A percentile compares a stretch with the other conserved stretches of the same genome.
These are phyloP conservation scores for Yamadazyma atlantica DNA, from an alignment of 1,139 yeast genomes.

Conservation along the genomic window DNA sequence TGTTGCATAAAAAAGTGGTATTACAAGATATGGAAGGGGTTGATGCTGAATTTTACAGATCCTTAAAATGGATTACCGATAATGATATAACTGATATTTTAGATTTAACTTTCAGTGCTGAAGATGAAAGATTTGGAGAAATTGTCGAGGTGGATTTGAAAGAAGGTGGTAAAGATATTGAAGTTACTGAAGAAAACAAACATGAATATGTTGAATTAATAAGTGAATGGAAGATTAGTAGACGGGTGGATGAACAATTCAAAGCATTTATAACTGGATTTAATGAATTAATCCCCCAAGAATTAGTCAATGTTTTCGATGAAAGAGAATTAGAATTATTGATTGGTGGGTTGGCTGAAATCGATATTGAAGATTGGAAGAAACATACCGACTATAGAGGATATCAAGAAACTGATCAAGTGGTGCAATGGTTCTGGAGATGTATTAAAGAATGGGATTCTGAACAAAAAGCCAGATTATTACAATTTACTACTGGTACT, in stretches of 20 bases:
- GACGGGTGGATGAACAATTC: conserved; percentile 93
- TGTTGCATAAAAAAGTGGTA: conserved; percentile 90
- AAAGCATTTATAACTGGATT: conserved; percentile 96
- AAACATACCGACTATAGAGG: conserved; percentile 98
- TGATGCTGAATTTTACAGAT: conserved; percentile 93
- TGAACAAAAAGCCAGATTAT: conserved; percentile 91
- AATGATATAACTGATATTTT: conserved; percentile 83
- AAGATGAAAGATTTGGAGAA: conserved; percentile 96
- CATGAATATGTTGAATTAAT: conserved; percentile 93
- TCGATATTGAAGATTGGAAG: conserved; percentile 98
- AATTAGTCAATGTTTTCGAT: conserved; percentile 91
- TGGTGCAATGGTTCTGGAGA: conserved; percentile 98
- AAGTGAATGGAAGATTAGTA: conserved; percentile 94
- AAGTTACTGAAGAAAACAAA: conserved; percentile 92
- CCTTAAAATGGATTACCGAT: conserved; percentile 92
- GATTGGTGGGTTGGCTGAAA: conserved; percentile 97
- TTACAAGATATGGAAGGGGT: conserved; percentile 98
- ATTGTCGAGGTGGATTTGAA: conserved; percentile 86
- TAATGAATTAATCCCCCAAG: conserved; percentile 96
- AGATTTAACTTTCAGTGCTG: conserved; percentile 90
- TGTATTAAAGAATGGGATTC: conserved; percentile 93
- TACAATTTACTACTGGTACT: conserved; percentile 98
- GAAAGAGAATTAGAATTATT: conserved; percentile 94
- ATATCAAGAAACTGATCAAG: conserved; percentile 93
- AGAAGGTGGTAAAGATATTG: conserved; percentile 82